phyloP scores from a whole-genome alignment of 73 alveolate genomes.

The Blepharisma japonicum region DNA sequence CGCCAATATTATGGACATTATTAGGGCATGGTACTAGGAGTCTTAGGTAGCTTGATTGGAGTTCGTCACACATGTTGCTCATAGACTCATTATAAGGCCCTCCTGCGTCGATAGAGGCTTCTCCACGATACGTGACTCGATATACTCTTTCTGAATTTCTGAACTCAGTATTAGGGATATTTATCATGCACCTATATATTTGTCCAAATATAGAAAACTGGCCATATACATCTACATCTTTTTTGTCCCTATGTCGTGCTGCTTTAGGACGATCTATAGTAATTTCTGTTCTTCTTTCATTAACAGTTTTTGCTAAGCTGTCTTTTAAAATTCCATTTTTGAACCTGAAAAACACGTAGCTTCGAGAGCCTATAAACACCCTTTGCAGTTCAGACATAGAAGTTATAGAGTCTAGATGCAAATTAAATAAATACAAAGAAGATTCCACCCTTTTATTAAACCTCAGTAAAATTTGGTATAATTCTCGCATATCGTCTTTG shows the following conservation, averaged over 20 bases:
- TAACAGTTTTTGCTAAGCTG: neutral
- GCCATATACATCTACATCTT: neutral
- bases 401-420: no score
- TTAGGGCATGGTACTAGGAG: slow-evolving; percentile 85
- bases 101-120: slow-evolving; percentile 88
- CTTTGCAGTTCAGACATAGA: neutral
- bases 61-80: slow-evolving; percentile 79
- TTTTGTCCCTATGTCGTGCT: neutral
- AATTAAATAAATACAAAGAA: no score
- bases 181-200: neutral
- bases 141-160: slow-evolving; percentile 41
- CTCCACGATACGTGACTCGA: slow-evolving; percentile 73
- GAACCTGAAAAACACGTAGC: neutral
- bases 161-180: neutral
- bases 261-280: neutral
- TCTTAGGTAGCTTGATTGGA: slow-evolving; percentile 70
- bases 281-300: neutral
- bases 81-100: slow-evolving; percentile 91
- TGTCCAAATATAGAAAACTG: neutral
- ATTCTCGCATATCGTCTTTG: no score
- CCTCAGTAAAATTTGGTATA: no score
- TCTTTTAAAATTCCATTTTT: neutral
- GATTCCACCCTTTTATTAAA: no score
- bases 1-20: slow-evolving; percentile 81
- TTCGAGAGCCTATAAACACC: neutral